Percentiles rank a stretch among this genome's conserved stretches.
These are phyloP conservation scores for Fusarium mexicanum DNA, from an alignment of 2,329 filamentous ascomycete species.

Conservation along the genomic window DNA sequence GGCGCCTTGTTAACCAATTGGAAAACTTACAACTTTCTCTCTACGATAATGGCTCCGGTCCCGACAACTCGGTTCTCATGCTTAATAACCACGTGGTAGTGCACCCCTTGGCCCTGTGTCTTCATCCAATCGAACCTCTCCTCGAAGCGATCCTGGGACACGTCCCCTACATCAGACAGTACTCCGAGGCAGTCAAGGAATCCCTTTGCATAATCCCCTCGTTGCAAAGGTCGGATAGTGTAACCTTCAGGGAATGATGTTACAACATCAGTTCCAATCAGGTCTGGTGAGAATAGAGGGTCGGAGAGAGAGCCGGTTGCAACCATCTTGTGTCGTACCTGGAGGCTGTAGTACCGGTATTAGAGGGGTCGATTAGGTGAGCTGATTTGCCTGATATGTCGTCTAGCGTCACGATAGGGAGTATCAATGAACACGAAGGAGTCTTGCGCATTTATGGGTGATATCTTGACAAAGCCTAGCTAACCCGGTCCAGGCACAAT, in stretches of 20 bases:
- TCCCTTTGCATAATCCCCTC: background rate
- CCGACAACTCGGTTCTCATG: background rate
- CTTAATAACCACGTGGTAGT: background rate
- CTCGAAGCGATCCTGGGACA: background rate
- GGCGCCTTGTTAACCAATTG: fast-evolving
- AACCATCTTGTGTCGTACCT: background rate
- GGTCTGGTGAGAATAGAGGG: background rate
- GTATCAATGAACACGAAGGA: background rate
- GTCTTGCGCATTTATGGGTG: background rate
- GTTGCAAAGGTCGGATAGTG: background rate
- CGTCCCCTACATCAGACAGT: background rate
- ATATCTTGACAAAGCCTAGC: background rate
- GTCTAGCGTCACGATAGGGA: background rate
- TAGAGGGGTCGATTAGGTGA: background rate
- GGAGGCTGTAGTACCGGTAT: background rate
- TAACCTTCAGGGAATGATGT: background rate
- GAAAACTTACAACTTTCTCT: background rate
- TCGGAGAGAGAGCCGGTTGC: background rate
- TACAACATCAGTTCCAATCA: background rate
- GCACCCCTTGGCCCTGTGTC: background rate
- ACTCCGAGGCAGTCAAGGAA: background rate
- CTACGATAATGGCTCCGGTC: background rate
- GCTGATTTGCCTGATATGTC: background rate
- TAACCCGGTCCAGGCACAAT: background rate
- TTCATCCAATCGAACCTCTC: background rate